A percentile compares a stretch with the other conserved stretches of the same genome.
Evolutionary conservation across 2,329 filamentous ascomycete species (phyloP).

Genomic region (Aphanoascus verrucosus): DNA sequence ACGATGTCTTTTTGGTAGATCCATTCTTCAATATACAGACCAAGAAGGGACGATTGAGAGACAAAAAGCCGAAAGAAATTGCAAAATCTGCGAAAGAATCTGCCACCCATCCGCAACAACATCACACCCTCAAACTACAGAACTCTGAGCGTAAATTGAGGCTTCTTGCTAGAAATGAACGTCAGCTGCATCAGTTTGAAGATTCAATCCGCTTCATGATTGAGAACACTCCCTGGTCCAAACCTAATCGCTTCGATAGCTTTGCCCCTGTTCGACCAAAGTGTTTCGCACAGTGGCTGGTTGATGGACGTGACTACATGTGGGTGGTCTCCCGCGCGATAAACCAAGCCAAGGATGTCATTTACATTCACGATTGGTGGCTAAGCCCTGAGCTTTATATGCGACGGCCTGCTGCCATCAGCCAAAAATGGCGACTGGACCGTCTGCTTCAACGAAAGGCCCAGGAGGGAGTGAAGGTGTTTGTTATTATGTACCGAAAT

Average conservation of each 20-base stretch:
- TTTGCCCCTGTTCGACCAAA: constrained; percentile 80
- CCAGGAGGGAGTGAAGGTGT: constrained; percentile 90
- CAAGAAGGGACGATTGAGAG: constrained; percentile 48
- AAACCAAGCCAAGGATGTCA: constrained; percentile 81
- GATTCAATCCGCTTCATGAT: constrained; percentile 85
- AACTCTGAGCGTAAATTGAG: constrained; percentile 91
- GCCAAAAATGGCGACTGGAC: constrained; percentile 81
- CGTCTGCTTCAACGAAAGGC: constrained; percentile 76
- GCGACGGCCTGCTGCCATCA: constrained; percentile 67
- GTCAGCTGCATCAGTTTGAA: constrained; percentile 82
- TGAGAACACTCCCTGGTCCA: constrained; percentile 68
- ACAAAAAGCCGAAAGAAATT: constrained; percentile 47
- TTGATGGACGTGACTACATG: constrained; percentile 90
- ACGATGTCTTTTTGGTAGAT: constrained; percentile 96
- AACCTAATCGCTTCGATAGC: constrained; percentile 74
- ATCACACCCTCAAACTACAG: constrained; percentile 76
- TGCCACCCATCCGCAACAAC: constrained; percentile 54
- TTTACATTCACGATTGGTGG: constrained; percentile 96
- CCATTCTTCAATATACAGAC: constrained; percentile 72
- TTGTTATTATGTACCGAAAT: constrained; percentile 77
- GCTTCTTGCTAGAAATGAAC: constrained; percentile 80
- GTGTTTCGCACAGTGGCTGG: constrained; percentile 92
- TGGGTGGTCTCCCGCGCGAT: constrained; percentile 85
- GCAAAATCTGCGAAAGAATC: constrained; percentile 55
- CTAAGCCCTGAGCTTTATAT: constrained; percentile 79